These are phyloP conservation scores for Guyanaporus albipodus DNA, from an alignment of 768 basidiomycete species.

Conservation along the genomic window DNA sequence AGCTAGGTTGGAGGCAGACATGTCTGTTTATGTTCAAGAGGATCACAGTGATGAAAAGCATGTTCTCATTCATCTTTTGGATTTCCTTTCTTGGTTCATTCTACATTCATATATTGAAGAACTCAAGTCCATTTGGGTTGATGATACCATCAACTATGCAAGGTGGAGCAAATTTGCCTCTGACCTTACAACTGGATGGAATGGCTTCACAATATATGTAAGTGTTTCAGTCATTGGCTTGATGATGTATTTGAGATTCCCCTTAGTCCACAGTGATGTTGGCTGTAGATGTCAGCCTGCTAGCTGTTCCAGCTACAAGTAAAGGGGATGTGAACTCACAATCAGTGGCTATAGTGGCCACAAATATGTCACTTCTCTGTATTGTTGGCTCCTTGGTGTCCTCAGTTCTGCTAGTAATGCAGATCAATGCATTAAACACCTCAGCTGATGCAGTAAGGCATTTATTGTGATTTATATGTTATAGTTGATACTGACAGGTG, in stretches of 20 bases:
- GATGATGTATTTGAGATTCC: neutral
- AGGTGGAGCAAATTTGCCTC: neutral
- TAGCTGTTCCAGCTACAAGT: neutral
- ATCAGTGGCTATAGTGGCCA: neutral
- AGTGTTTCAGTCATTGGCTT: too few relatives aligned
- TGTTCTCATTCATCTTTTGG: neutral
- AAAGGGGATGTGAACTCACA: neutral
- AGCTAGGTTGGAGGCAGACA: neutral
- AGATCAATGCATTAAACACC: neutral
- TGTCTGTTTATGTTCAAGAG: neutral
- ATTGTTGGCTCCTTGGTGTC: neutral
- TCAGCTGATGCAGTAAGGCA: neutral
- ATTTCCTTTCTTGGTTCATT: neutral
- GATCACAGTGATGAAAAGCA: neutral
- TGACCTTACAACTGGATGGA: neutral
- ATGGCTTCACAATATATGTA: neutral
- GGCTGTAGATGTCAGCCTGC: neutral
- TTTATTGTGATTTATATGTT: neutral
- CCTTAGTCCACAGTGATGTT: constrained; percentile 1
- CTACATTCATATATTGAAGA: neutral
- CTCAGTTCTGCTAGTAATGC: neutral
- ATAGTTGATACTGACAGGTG: neutral
- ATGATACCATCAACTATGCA: neutral
- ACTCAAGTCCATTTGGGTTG: neutral
- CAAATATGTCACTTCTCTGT: neutral